Evolutionary conservation across 1,139 yeast species (phyloP).

Genomic region (Blastobotrys serpentis): DNA sequence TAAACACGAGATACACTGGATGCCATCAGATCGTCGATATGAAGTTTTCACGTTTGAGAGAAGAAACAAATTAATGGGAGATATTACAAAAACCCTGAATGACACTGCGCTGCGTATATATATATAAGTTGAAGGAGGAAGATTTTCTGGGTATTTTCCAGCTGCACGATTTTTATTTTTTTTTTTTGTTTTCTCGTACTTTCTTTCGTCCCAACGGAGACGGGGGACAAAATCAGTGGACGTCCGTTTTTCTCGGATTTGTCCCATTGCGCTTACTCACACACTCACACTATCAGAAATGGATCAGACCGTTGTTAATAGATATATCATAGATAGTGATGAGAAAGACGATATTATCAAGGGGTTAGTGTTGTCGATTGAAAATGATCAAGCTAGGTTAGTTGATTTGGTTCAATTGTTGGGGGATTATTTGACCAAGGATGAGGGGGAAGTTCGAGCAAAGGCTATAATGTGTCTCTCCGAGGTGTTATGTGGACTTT

Average conservation of each 20-base stretch:
- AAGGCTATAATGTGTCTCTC: slow-evolving; percentile 60
- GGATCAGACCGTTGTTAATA: slow-evolving; percentile 23
- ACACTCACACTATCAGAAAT: slow-evolving; percentile 7
- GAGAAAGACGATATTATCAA: slow-evolving; percentile 38
- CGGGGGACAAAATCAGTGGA: too few relatives aligned
- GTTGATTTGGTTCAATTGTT: slow-evolving; percentile 54
- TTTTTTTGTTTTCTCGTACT: neutral
- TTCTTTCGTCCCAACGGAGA: neutral
- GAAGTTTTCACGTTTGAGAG: too few relatives aligned
- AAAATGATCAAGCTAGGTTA: slow-evolving; percentile 43
- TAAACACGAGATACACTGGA: slow-evolving; percentile 72
- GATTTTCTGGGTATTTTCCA: neutral
- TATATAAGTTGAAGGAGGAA: neutral
- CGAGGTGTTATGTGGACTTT: slow-evolving; percentile 46
- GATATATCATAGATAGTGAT: slow-evolving; percentile 34
- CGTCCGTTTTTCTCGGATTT: too few relatives aligned
- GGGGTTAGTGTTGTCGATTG: slow-evolving; percentile 33
- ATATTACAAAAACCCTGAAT: neutral
- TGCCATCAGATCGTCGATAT: slow-evolving; percentile 12
- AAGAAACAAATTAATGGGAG: neutral
- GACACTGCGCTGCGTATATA: neutral
- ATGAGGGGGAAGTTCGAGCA: slow-evolving; percentile 47
- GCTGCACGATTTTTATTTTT: neutral
- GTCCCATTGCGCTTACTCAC: neutral
- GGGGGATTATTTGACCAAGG: slow-evolving; percentile 67